Base-by-base conservation (phyloP, 352 stramenopile species). In the Phytophthora podocarpi region DNA sequence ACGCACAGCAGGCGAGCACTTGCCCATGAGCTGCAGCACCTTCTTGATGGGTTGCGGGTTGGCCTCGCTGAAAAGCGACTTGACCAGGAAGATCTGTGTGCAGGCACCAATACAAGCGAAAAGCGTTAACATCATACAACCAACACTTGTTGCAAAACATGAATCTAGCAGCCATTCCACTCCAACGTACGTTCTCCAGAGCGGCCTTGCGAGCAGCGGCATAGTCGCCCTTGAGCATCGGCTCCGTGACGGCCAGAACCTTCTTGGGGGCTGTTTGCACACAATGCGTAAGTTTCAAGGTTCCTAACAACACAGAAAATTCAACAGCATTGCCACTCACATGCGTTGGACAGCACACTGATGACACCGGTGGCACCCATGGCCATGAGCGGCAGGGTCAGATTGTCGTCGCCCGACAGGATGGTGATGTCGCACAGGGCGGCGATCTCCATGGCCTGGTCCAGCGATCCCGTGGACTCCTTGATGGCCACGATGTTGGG, bases 401-500 rank as follows among this genome's bases (percentile, higher is more conserved):
- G 64, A 59, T 94, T 95, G 78, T 97, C 90, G 59, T 97, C 90
- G 6, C 90, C 90, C 5, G 87, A 96, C 32, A 97, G 74, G 45
- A 97, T 95, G 28, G 90, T 95, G 59, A 97, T 94, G 75, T 97
- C 87, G 61, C 90, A 97, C 7, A 96, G 70, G 16, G 85, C 80
- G 26, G 87, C 87, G 34, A 97, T 96, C 69, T 96, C 89, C 27
- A 87, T 89, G 11, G 90, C 88, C 68, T 93, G 85, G 61, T 97
- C 90, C 20, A 97, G 73, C 35, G 86, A 96, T 5, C 97, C 97
- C 0, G 97, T 99, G 20, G 97, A 97, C 75, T 99, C 97, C 78
- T 99, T 99, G 57, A 99, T 91, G 39, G 95, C 97, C 30, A 99
- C 86, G 68, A 99, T 98, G 62, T 93, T 91, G n/a, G 95, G 89